Evolutionary conservation across 148 eudicot species (phyloP), one percentile per base, ranked within the genome.

Genomic region (Talinum fruticosum): DNA sequence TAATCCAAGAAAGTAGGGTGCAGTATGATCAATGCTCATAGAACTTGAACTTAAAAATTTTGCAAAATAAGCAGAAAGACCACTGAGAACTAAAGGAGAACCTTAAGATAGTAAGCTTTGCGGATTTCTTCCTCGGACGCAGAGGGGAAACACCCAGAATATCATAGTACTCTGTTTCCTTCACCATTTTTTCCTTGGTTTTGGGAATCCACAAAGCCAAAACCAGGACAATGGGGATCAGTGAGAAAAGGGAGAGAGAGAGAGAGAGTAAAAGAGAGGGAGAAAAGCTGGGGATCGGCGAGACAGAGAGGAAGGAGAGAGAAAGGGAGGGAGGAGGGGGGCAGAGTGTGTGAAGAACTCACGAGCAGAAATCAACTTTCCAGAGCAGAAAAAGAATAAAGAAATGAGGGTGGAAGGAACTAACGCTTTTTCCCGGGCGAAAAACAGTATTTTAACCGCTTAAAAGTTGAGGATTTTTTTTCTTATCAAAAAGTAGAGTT

Each of bases 41-140:
- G 36, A 51, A 69, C 6, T 28, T 32, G 12, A 45, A 30, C 34
- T 5, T 45, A 72, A 10, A 61, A 61, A 69, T 13, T 4, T 5
- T 64, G 26, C 41, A 8, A 5, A 67, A 14, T n/a, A 38, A 18
- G 35, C 10, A 37, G 0, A 36, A 64, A 38, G 38, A 76, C 14
- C 19, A 24, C 64, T 5, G 18, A 59, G 26, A 59, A 24, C 26
- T 59, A 51, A 51, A 73, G 64, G 12, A 62, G 61, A 29, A 89
- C 98, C 98, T 92, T 94, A 45, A 92, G 83, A 83, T 92, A 95
- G 69, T 95, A 95, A 80, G 97, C 98, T 82, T 92, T 95, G 76
- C 97, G 94, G 73, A 95, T 92, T 28, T 90, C 90, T 37, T 83
- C 96, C 69, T 90, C 98, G 7, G 92, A 84, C 57, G 97, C 96